phyloP scores from a whole-genome alignment of 1,284 basidiomycete genomes.

The Fomes fomentarius region DNA sequence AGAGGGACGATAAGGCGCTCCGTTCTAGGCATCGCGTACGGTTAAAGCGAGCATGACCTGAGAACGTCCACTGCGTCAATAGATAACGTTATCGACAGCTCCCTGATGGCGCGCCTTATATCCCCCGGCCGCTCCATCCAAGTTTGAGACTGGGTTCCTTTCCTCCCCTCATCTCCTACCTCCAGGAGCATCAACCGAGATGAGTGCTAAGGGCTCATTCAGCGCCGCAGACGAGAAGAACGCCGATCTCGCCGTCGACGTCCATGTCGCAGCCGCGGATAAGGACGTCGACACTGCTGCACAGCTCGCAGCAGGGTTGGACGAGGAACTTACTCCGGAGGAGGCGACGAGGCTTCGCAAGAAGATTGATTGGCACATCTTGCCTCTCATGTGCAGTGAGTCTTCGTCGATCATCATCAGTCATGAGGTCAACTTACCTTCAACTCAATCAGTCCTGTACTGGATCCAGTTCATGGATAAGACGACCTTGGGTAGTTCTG shows the following conservation, averaged over 20 bases:
- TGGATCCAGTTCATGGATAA: conserved; percentile 78
- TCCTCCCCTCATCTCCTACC: no score
- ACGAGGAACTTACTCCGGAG: conserved; percentile 45
- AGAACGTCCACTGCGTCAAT: no score
- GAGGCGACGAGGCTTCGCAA: conserved; percentile 56
- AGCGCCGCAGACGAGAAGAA: conserved; percentile 28
- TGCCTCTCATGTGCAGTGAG: conserved; percentile 74
- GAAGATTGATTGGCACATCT: conserved; percentile 68
- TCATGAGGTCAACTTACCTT: no score
- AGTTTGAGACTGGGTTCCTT: no score
- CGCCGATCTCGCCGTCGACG: conserved; percentile 11
- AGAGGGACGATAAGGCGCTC: no score
- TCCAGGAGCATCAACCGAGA: no score
- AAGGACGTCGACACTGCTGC: conserved; percentile 61
- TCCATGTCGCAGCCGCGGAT: conserved; percentile 32
- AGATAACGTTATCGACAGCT: no score
- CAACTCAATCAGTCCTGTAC: conserved; percentile 64
- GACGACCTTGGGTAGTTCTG: conserved; percentile 67
- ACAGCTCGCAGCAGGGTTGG: conserved; percentile 47
- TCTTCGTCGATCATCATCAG: conserved; percentile 32
- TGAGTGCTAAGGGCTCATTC: conserved; percentile 23
- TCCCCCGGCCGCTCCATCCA: no score
- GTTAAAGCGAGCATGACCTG: no score
- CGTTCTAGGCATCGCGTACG: no score
- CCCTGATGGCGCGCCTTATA: no score